Percentiles rank a stretch among this genome's conserved stretches.
Evolutionary conservation across 306 rosid species (phyloP).

Genomic region (Hippophae gyantsensis): DNA sequence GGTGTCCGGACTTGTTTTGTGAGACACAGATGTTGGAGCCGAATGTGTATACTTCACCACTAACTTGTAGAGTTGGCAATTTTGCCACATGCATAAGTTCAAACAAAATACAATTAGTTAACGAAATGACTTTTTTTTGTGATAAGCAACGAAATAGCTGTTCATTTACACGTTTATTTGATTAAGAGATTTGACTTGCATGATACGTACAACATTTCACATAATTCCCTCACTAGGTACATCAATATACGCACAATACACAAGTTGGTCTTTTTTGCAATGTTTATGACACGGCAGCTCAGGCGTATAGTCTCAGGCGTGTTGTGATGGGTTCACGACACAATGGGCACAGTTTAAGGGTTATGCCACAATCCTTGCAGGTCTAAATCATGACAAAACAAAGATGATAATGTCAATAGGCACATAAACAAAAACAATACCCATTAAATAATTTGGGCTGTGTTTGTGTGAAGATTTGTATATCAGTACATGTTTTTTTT

Average conservation of each 20-base stretch:
- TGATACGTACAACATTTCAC: too few species aligned
- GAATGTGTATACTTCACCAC: too few species aligned
- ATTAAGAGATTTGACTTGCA: too few species aligned
- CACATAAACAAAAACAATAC: not conserved
- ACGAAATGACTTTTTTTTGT: too few species aligned
- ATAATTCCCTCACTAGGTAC: not conserved
- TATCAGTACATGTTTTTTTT: not conserved
- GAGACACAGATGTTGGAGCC: too few species aligned
- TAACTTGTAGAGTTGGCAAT: too few species aligned
- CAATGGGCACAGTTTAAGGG: conserved; percentile 58
- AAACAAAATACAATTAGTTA: too few species aligned
- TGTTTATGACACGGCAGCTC: not conserved
- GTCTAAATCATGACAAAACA: conserved; percentile 37
- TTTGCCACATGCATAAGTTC: too few species aligned
- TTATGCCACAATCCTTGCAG: conserved; percentile 78
- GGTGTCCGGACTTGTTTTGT: too few species aligned
- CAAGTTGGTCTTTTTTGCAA: not conserved
- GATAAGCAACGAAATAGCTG: too few species aligned
- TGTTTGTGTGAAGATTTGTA: not conserved
- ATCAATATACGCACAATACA: not conserved
- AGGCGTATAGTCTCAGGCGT: conserved; percentile 63
- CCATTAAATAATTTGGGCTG: not conserved
- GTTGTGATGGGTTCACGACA: conserved; percentile 67
- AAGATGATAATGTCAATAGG: not conserved
- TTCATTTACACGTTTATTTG: too few species aligned